Base-by-base conservation (phyloP, 148 eudicot genomes). In the Rhododendron molle region DNA sequence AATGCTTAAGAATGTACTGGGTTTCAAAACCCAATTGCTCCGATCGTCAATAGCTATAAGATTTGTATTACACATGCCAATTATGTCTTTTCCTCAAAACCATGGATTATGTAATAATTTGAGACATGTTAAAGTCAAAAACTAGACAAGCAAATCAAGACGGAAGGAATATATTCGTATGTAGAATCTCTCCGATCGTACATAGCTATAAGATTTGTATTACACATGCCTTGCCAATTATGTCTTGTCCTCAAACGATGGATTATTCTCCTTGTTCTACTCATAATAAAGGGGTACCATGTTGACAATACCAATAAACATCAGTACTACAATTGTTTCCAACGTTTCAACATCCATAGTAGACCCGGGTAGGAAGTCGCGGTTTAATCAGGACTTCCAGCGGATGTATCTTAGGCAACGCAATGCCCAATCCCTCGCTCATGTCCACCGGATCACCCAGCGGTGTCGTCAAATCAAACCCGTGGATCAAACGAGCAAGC, bases 401-500 rank as follows among this genome's bases (percentile, higher is more conserved):
- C 1, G 90, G 90, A 21, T 26, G 76, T 46, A 76, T 82, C 81
- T 86, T 88, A 12, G 86, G 84, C 82, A 88, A 47, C 1, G 88
- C 56, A 28, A 88, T 13, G 14, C 88, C 83, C 76, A 50, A 4
- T 3, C 85, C 80, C 77, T 86, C 90, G 0, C 40, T 84, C 90
- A 88, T 86, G 32, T 90, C 93, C 38, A 88, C 93, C 2, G 82
- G 65, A 60, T 23, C 32, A 1, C 65, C 84, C 74, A 7, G 40
- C 5, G 89, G 88, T 0, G 89, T 86, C 15, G 88, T 43, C n/a
- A 89, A 5, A 36, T 88, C 69, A 21, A 89, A 91, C 16, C 87
- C 91, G 23, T 91, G 91, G 54, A 91, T 79, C 30, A 91, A 38
- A 18, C 88, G 87, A 58, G 93, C 93, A 10, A 91, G 86, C 2